Base-by-base conservation (phyloP, 352 stramenopile genomes). In the Pythium folliculosum region DNA sequence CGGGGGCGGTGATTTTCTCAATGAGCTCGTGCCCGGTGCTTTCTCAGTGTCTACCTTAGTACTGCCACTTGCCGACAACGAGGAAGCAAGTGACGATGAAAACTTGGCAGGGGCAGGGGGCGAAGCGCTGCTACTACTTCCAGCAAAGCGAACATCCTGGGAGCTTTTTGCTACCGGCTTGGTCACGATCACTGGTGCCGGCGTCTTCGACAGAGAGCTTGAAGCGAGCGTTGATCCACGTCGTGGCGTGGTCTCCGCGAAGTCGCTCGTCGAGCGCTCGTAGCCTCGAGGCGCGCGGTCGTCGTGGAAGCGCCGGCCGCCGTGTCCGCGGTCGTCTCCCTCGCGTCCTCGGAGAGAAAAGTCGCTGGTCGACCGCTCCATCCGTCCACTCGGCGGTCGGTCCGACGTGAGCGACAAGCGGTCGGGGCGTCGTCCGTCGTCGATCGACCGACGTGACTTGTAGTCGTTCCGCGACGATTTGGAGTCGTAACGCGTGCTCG, bases 141-240 rank as follows among this genome's bases (percentile, higher is more conserved):
- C 54, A 4, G 67, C 9, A 51, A 80, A 66, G 12, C 78, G 78
- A 6, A 82, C 73, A 63, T 92, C 83, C 53, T 87, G 78, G 3
- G 73, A 72, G 35, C 81, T 90, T 32, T 77, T 82, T 6, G 63
- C 68, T 23, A 78, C 9, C 0, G 77, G 67, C 50, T 73, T 73
- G 8, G 66, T 57, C 14, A 52, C 47, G n/a, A 63, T 65, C 30
- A 79, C 23, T n/a, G 70, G 64, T 19, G 65, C 23, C 51, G 72
- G 53, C 35, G 60, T 27, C 58, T 58, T 66, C n/a, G 57, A 27
- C 54, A 69, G 27, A 43, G 58, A 63, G 23, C 60, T 72, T 0
- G 45, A 50, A 2, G 48, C 45, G 22, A 69, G 55, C 9, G 67
- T 60, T 35, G 67, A 70, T 14, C 67, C 61, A 27, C 61, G 61